Conservation (phyloP, 495 filamentous ascomycete species). For the Neohortaea acidophila region DNA sequence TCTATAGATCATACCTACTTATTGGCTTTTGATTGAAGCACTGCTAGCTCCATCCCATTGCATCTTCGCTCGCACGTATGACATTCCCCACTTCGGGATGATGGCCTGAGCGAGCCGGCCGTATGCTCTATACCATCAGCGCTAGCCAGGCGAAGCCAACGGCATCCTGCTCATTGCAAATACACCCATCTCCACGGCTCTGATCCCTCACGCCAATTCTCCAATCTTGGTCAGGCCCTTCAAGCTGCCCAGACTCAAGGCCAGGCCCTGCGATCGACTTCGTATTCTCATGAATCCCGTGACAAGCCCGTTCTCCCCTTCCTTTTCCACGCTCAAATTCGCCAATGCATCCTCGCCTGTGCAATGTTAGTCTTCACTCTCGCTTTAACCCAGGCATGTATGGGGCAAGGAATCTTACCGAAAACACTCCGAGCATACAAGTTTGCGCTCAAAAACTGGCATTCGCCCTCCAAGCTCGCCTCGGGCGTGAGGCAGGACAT, state of each 20-base stretch:
- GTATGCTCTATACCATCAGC: too few species aligned
- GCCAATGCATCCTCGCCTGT: conserved; percentile 96
- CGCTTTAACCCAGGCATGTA: neutral
- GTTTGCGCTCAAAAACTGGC: conserved; percentile 94
- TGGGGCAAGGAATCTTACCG: conserved; percentile 46
- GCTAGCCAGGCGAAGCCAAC: too few species aligned
- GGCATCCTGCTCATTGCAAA: too few species aligned
- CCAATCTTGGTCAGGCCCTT: conserved; percentile 78
- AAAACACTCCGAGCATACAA: conserved; percentile 96
- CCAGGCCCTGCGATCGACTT: conserved; percentile 90
- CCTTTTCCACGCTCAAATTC: conserved; percentile 95
- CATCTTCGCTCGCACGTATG: too few species aligned
- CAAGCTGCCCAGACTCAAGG: conserved; percentile 81
- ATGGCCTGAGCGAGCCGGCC: too few species aligned
- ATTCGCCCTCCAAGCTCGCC: conserved; percentile 91
- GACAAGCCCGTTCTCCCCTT: conserved; percentile 86
- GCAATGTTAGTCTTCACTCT: neutral
- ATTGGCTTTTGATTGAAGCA: too few species aligned
- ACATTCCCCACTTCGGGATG: too few species aligned
- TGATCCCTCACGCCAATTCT: conserved; percentile 11
- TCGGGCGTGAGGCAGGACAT: conserved; percentile 98
- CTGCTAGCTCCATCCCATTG: too few species aligned
- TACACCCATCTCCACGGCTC: too few species aligned
- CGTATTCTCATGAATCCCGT: conserved; percentile 98
- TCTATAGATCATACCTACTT: too few species aligned